phyloP scores from a whole-genome alignment of 148 eudicot species.

The Rhododendron vialii region DNA sequence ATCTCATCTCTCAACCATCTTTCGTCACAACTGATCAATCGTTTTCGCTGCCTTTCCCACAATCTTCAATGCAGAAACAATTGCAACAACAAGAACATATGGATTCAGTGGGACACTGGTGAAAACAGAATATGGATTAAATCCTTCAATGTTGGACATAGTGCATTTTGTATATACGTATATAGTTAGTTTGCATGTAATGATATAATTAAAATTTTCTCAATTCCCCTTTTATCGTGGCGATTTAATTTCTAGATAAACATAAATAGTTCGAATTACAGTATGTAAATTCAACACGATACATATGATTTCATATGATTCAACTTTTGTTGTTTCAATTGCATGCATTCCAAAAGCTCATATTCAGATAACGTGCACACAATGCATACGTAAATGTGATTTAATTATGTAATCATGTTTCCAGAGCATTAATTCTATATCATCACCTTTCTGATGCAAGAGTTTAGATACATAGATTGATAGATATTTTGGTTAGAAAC shows the following conservation, averaged over 20 bases:
- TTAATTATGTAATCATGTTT: not conserved
- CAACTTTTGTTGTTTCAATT: not conserved
- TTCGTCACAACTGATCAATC: conserved; percentile 31
- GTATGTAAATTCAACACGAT: not conserved
- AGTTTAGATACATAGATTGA: not conserved
- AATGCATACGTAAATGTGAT: not conserved
- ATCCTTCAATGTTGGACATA: not conserved
- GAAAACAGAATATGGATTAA: not conserved
- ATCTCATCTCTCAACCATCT: conserved; percentile 36
- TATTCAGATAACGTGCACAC: not conserved
- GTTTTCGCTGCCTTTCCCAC: conserved; percentile 41
- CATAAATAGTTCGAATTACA: not conserved
- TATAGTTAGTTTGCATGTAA: not conserved
- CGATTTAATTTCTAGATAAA: not conserved
- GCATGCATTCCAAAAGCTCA: not conserved
- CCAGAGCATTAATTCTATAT: not conserved
- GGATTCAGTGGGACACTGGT: not conserved
- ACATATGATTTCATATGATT: not conserved
- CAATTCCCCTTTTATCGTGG: not conserved
- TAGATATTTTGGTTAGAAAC: not conserved
- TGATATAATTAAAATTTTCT: not conserved
- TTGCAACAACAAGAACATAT: conserved; percentile 23
- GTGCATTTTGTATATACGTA: not conserved
- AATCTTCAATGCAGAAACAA: conserved; percentile 23
- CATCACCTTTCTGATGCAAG: not conserved